Evolutionary conservation across 306 rosid genomes (phyloP), one percentile per base, ranked within the genome.

Genomic region (Carpinus viminea): DNA sequence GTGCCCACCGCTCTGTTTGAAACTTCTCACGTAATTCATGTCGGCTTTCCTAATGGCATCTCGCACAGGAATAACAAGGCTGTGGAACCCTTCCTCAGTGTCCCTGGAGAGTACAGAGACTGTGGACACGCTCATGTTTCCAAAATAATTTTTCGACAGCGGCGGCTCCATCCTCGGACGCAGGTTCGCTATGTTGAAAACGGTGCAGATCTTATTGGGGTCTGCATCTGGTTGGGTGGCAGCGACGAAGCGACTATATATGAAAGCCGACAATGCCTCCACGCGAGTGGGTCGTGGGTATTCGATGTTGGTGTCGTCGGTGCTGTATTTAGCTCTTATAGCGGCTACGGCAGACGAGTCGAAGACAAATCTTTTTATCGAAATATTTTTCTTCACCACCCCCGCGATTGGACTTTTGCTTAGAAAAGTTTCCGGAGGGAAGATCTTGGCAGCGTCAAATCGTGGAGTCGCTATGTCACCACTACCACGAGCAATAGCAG

Each of bases 231-330:
- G 70, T 26, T 52, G 46, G 26, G 83, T 56, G 15, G 64, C 26
- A 7, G 66, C 79, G 16, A 75, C 46, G 51, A 80, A 61, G 1
- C 89, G 87, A 8, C 64, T 21, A 81, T 84, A 85, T 57, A 87
- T 71, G 75, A 87, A 85, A 26, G 85, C 56, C 0, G 91, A 87
- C 13, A 87, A 50, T 12, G 88, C 90, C 61, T 80, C 90, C 26
- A 85, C 85, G 2, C 90, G 81, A 0, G 88, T 82, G 3, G 85
- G 81, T 0, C 85, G 76, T 20, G 41, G 51, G 20, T 17, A 8
- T 41, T 38, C 77, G 7, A 28, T 53, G 71, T n/a, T 36, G 4
- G 15, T 51, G 9, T 53, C 52, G 28, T 38, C 80, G 0, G 52
- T 38, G 43, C 47, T 34, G 18, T 74, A 83, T 62, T 50, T 68